Evolutionary conservation across 2,329 filamentous ascomycete genomes (phyloP).

Genomic region (Fulvia fulva): DNA sequence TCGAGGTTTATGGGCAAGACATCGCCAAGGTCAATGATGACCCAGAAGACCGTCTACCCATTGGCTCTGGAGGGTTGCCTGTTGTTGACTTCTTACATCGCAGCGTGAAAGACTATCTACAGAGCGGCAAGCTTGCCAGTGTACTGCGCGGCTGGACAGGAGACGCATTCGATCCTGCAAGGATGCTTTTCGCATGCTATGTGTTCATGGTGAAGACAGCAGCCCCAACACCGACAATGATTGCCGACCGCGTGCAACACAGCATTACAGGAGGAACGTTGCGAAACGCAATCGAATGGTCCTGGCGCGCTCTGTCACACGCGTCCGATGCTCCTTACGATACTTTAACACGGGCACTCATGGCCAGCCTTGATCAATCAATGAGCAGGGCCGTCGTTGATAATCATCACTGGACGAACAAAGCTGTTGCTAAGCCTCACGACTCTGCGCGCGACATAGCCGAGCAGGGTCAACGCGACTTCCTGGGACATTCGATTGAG

Average conservation of each 20-base stretch:
- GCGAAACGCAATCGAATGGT: background rate
- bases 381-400: background rate
- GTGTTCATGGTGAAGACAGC: background rate
- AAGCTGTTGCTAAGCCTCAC: background rate
- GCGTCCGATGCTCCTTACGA: background rate
- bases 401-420: background rate
- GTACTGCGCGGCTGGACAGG: no score
- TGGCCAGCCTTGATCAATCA: background rate
- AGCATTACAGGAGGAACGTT: background rate
- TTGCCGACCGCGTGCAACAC: no score
- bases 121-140: no score
- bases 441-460: background rate
- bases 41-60: background rate
- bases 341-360: background rate
- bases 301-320: background rate
- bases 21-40: no score
- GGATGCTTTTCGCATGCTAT: background rate
- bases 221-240: background rate
- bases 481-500: background rate
- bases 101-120: background rate
- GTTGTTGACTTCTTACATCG: conserved; percentile 3
- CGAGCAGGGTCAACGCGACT: background rate
- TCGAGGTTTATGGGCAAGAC: background rate
- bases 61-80: no score
- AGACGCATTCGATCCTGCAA: background rate